Conservation (phyloP, 2,329 filamentous ascomycete genomes). For the Pyrenochaeta sp. region DNA sequence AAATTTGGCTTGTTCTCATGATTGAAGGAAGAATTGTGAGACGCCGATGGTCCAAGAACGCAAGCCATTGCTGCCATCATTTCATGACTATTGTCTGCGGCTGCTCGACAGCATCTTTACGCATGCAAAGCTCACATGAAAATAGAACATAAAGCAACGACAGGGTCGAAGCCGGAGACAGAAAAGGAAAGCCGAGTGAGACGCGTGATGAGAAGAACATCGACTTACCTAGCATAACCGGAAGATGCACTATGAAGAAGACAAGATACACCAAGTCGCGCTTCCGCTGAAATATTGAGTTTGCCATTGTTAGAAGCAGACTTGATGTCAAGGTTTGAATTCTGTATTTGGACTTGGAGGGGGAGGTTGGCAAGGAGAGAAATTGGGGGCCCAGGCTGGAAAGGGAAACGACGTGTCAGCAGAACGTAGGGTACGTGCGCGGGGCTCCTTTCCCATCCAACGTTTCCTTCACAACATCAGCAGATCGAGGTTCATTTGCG, state of each 20-base stretch:
- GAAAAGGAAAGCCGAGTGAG: neutral
- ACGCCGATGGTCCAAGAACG: too few relatives aligned
- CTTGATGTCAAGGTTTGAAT: neutral
- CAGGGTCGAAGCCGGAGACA: neutral
- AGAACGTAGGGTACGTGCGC: conserved; percentile 4
- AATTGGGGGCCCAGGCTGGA: neutral
- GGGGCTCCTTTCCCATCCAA: neutral
- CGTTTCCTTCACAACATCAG: neutral
- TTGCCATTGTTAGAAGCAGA: conserved; percentile 30
- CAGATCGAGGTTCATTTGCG: neutral
- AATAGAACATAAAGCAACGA: neutral
- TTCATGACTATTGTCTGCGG: too few relatives aligned
- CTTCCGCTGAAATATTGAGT: conserved; percentile 50
- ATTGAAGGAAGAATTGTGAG: too few relatives aligned
- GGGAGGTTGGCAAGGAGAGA: conserved; percentile 3
- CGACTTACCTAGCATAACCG: conserved; percentile 65
- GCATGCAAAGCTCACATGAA: neutral
- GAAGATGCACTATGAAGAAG: conserved; percentile 70
- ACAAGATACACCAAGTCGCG: conserved; percentile 61
- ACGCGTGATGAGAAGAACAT: neutral
- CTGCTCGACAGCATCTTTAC: too few relatives aligned
- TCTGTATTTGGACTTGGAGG: neutral
- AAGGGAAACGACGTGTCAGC: conserved; percentile 1
- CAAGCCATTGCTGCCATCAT: too few relatives aligned
- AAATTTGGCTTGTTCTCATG: neutral